Evolutionary conservation across 1,139 yeast species (phyloP), one percentile per base, ranked within the genome.

Genomic region (Scheffersomyces insectosa): DNA sequence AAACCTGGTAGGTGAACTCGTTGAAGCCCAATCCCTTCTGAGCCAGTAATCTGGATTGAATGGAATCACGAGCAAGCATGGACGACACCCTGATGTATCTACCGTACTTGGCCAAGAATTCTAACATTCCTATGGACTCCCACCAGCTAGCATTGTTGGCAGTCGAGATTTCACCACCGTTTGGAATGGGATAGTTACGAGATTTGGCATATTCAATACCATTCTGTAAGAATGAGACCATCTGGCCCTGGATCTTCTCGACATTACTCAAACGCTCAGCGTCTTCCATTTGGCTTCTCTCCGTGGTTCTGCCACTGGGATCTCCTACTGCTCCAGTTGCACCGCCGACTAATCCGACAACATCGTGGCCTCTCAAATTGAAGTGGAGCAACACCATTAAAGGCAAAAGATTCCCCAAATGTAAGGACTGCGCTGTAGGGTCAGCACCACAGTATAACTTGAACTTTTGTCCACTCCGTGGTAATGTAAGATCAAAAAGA

Each of bases 291-390:
- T 66, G 71, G 3, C 68, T 62, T 46, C 99, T 75, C 57, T 89
- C 98, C 0, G 90, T 80, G 1, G 76, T 68, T 54, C 97, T 75
- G 0, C 99, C 99, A 45, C 97, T 88, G 2, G 99, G 99, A 62
- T 93, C 99, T 5, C 99, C 99, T 1, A 93, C 96, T 12, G 81
- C 80, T 3, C 97, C 98, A 0, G 99, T 93, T 8, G 98, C 99
- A n/a, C 98, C 99, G 8, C 99, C 99, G 6, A 93, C 88, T 11
- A 95, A 63, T 0, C 95, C 90, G 9, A 83, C 82, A 9, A 89
- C 82, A 51, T 80, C 80, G 60, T 91, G 96, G 1, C 99, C 99
- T 30, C 95, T 70, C 32, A 91, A 67, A 50, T 81, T 81, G 62
- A 90, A 91, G 61, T 95, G 97, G 38, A 93, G 70, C 37, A 91